Evolutionary conservation across 1,284 basidiomycete species (phyloP).

Genomic region (Marasmius oreades): DNA sequence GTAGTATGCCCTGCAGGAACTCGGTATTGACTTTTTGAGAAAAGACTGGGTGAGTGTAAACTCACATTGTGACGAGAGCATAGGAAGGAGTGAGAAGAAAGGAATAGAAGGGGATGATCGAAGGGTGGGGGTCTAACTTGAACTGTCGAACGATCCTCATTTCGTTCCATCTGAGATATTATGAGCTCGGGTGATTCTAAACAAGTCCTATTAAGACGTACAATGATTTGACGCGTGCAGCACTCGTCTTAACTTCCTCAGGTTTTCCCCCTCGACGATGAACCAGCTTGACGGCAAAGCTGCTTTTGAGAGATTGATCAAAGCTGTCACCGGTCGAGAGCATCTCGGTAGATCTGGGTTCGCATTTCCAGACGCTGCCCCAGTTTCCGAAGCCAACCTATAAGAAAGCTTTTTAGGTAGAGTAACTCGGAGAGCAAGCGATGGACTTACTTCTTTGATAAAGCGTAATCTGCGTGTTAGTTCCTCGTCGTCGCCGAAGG

Average conservation of each 20-base stretch:
- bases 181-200: slow-evolving; percentile 14
- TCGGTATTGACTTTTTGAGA: background rate
- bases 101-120: slow-evolving; percentile 87
- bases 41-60: background rate
- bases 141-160: slow-evolving; percentile 89
- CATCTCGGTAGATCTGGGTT: slow-evolving; percentile 48
- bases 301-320: slow-evolving; percentile 38
- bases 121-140: slow-evolving; percentile 81
- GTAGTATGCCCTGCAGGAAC: slow-evolving; percentile 60
- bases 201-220: slow-evolving; percentile 34
- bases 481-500: slow-evolving; percentile 33
- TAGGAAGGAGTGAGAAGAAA: slow-evolving; percentile 91
- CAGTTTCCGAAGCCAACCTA: slow-evolving; percentile 86
- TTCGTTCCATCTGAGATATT: slow-evolving; percentile 74
- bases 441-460: slow-evolving; percentile 61
- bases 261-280: slow-evolving; percentile 64
- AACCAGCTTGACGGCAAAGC: slow-evolving; percentile 88
- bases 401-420: slow-evolving; percentile 6
- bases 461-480: slow-evolving; percentile 56
- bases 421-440: slow-evolving; percentile 1
- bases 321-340: slow-evolving; percentile 30
- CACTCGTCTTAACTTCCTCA: slow-evolving; percentile 57
- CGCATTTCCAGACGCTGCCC: slow-evolving; percentile 80
- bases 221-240: slow-evolving; percentile 84
- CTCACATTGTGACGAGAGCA: slow-evolving; percentile 84